Percentiles rank a stretch among this genome's conserved stretches.
These are phyloP conservation scores for Oropetium thomaeum DNA, from an alignment of 176 grass and related monocot species.

Conservation along the genomic window DNA sequence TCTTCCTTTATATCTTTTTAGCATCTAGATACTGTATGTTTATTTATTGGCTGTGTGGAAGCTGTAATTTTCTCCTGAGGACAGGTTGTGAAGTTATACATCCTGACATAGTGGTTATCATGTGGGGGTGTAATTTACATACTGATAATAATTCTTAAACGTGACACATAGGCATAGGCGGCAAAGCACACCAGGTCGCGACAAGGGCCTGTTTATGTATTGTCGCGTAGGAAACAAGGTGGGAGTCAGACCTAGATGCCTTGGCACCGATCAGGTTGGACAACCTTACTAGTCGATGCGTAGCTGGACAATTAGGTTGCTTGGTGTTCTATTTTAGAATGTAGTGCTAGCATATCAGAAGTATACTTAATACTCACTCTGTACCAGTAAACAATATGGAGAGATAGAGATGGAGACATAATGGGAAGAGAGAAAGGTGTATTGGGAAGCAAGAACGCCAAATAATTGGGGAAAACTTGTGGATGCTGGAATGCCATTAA, in stretches of 20 bases:
- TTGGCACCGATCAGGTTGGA: neutral
- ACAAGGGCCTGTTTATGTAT: neutral
- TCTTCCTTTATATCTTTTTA: slow-evolving; percentile 4
- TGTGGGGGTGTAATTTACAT: neutral
- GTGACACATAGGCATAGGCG: neutral
- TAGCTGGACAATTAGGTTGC: neutral
- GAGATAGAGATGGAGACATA: no score
- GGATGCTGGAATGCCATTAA: no score
- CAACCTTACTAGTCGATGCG: no score
- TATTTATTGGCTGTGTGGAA: neutral
- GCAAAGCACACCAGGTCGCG: neutral
- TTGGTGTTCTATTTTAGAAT: neutral
- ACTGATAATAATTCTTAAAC: neutral
- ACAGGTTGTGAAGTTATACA: neutral
- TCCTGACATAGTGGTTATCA: neutral
- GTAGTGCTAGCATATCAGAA: neutral
- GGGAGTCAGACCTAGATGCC: neutral
- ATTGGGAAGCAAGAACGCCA: no score
- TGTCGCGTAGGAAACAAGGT: neutral
- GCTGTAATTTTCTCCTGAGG: neutral
- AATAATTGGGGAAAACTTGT: no score
- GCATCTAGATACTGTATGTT: neutral
- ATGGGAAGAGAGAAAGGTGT: no score
- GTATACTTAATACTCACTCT: no score
- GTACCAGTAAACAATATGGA: no score